A percentile compares a stretch with the other conserved stretches of the same genome.
Evolutionary conservation across 2,329 filamentous ascomycete genomes (phyloP).

Genomic region (Arthrinium phaeospermum): DNA sequence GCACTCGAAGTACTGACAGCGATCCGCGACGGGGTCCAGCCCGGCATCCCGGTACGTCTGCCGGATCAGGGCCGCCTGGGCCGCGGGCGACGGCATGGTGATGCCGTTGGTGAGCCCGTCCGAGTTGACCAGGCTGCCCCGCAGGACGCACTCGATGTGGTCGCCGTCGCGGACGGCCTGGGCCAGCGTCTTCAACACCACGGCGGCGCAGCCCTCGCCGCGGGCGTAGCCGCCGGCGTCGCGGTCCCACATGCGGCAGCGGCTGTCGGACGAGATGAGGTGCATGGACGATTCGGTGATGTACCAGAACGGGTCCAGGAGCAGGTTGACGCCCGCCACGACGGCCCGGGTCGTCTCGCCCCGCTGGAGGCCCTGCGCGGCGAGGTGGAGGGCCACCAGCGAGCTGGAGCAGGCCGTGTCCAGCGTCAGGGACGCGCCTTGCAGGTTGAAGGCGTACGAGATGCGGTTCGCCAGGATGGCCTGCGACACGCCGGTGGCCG

Average conservation of each 20-base stretch:
- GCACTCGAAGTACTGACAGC: slow-evolving; percentile 32
- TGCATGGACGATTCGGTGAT: slow-evolving; percentile 27
- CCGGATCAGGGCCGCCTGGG: slow-evolving; percentile 41
- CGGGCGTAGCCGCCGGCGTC: slow-evolving; percentile 52
- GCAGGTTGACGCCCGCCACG: slow-evolving; percentile 17
- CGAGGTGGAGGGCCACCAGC: slow-evolving; percentile 37
- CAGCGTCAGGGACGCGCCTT: slow-evolving; percentile 37
- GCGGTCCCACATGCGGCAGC: slow-evolving; percentile 41
- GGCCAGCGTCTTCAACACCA: slow-evolving; percentile 49
- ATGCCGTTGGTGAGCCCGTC: slow-evolving; percentile 51
- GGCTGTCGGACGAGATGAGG: slow-evolving; percentile 33
- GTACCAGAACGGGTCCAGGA: slow-evolving; percentile 18
- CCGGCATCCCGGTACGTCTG: slow-evolving; percentile 39
- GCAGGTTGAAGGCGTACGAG: slow-evolving; percentile 38
- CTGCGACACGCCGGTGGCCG: slow-evolving; percentile 29
- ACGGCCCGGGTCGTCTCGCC: slow-evolving; percentile 28
- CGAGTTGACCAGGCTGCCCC: slow-evolving; percentile 42
- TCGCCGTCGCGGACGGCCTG: slow-evolving; percentile 49
- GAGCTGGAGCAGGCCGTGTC: slow-evolving; percentile 40
- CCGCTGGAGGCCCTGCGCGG: slow-evolving; percentile 30
- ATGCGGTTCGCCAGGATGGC: slow-evolving; percentile 37
- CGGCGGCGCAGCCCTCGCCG: slow-evolving; percentile 49
- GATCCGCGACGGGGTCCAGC: slow-evolving; percentile 26
- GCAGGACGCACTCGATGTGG: slow-evolving; percentile 43
- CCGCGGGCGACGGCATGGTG: slow-evolving; percentile 46